Conservation (phyloP, 805 yeast species). For the Yarrowia osloensis region DNA sequence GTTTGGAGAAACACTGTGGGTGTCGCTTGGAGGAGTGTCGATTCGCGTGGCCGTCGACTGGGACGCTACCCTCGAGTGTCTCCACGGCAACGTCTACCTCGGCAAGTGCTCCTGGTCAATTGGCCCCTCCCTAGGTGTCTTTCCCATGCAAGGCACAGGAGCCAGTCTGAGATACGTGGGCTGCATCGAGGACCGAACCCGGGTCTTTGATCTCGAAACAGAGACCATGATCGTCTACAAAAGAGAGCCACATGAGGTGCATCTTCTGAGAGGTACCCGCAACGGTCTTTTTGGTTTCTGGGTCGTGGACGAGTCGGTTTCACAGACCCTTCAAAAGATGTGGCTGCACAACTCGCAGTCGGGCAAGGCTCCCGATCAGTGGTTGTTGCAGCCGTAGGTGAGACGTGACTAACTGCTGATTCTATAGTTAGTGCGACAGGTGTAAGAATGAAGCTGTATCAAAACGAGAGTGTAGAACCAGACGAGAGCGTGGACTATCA, state of each 20-base stretch:
- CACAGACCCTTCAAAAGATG: background rate
- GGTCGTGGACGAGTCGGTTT: background rate
- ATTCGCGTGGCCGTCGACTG: background rate
- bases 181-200: background rate
- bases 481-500: too few relatives aligned
- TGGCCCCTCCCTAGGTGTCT: background rate
- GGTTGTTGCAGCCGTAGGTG: background rate
- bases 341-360: background rate
- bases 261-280: background rate
- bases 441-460: too few relatives aligned
- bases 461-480: too few relatives aligned
- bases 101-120: background rate
- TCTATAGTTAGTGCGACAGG: too few relatives aligned
- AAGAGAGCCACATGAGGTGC: background rate
- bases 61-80: background rate
- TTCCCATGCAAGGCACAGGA: background rate
- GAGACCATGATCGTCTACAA: background rate
- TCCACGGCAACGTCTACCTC: background rate
- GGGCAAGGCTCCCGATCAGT: slow-evolving; percentile 4
- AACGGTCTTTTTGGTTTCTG: background rate
- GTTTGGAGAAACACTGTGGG: background rate
- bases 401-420: too few relatives aligned
- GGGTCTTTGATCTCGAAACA: slow-evolving; percentile 4
- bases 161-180: background rate
- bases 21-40: slow-evolving; percentile 5